phyloP scores from a whole-genome alignment of 495 filamentous ascomycete species.

The Thermothielavioides terrestris region DNA sequence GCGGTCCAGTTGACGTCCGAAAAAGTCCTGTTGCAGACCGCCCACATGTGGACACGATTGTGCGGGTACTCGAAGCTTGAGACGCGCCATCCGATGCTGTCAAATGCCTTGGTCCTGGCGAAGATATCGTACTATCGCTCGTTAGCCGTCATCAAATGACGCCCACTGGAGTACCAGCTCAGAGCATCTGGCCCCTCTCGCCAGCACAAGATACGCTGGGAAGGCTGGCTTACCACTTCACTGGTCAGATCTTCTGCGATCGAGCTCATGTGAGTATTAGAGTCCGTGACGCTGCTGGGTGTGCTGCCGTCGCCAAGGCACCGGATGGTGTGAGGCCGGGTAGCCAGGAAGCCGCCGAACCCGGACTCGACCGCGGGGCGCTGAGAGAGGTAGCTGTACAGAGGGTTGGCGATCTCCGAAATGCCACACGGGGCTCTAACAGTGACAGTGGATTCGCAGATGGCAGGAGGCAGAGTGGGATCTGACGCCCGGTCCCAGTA shows the following conservation, averaged over 20 bases:
- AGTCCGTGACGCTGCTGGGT: conserved; percentile 17
- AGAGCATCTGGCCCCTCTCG: not conserved
- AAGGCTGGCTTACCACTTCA: conserved; percentile 20
- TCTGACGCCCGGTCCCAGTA: conserved; percentile 38
- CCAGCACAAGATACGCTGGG: not conserved
- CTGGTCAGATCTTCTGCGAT: conserved; percentile 17
- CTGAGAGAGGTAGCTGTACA: conserved; percentile 33
- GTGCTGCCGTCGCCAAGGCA: conserved; percentile 5
- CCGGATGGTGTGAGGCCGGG: conserved; percentile 20
- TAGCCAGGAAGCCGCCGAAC: conserved; percentile 16
- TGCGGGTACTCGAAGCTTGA: conserved; percentile 32
- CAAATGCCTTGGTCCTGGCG: conserved; percentile 18
- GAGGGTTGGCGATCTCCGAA: conserved; percentile 24
- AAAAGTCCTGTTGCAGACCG: conserved; percentile 27
- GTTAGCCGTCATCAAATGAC: conserved; percentile 4
- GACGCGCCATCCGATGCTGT: conserved; percentile 12
- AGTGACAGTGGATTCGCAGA: conserved; percentile 21
- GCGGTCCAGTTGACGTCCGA: conserved; percentile 23
- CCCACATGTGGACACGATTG: conserved; percentile 25
- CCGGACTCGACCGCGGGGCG: conserved; percentile 17
- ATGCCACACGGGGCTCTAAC: conserved; percentile 25
- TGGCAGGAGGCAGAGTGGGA: conserved; percentile 22
- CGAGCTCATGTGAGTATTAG: conserved; percentile 13
- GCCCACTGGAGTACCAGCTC: not conserved
- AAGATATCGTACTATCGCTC: conserved; percentile 31